Conservation (phyloP, 2,329 filamentous ascomycete species). For the Podosphaera xanthii region DNA sequence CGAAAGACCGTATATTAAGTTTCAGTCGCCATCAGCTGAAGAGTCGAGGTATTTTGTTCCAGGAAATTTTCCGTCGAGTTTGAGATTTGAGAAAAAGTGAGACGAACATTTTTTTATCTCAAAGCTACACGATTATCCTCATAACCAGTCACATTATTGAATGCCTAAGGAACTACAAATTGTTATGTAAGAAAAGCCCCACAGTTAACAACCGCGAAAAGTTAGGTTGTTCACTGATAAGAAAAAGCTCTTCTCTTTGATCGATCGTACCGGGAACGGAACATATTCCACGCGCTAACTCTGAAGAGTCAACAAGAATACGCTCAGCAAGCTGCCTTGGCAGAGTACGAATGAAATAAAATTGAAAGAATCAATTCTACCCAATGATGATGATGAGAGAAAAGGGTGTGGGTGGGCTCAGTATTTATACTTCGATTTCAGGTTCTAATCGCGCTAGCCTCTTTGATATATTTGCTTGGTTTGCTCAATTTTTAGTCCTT, state of each 20-base stretch:
- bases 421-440: not conserved
- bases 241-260: constrained; percentile 20
- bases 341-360: constrained; percentile 18
- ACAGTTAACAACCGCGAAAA: constrained; percentile 20
- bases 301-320: constrained; percentile 13
- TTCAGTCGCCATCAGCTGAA: too few relatives aligned
- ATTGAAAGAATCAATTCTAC: constrained; percentile 17
- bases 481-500: not conserved
- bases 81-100: too few relatives aligned
- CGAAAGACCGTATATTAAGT: too few relatives aligned
- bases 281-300: constrained; percentile 15
- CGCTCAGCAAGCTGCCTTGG: constrained; percentile 21
- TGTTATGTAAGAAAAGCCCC: constrained; percentile 18
- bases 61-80: too few relatives aligned
- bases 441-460: not conserved
- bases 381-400: constrained; percentile 17
- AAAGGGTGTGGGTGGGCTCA: constrained; percentile 1
- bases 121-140: too few relatives aligned
- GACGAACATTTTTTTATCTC: too few relatives aligned
- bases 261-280: constrained; percentile 23
- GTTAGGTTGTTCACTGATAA: constrained; percentile 19
- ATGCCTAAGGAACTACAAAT: not conserved
- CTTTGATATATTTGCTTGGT: not conserved
- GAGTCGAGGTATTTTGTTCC: too few relatives aligned
- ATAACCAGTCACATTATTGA: too few relatives aligned